Percentiles rank a stretch among this genome's conserved stretches.
phyloP scores from a whole-genome alignment of 305 asterid genomes.

The Ajuga reptans region DNA sequence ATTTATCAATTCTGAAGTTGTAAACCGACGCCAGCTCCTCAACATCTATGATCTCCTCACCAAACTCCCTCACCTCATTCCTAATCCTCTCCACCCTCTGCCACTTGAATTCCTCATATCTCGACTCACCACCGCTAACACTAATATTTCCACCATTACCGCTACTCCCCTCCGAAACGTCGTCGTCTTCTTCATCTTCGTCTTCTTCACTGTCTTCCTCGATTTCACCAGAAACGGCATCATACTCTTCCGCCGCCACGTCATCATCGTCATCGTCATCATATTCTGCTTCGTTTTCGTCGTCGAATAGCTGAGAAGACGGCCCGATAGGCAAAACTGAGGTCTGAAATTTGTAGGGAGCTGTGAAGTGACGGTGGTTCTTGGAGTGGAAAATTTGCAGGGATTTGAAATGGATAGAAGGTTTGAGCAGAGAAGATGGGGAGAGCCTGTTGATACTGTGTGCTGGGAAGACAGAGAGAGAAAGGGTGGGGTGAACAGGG shows the following conservation, averaged over 20 bases:
- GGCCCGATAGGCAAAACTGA: conserved; percentile 42
- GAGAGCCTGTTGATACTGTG: conserved; percentile 14
- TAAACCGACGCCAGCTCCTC: conserved; percentile 85
- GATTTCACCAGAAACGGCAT: conserved; percentile 30
- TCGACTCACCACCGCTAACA: conserved; percentile 25
- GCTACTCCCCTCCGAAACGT: conserved; percentile 19
- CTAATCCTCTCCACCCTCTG: conserved; percentile 85
- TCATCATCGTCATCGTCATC: conserved; percentile 57
- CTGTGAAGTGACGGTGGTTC: conserved; percentile 11
- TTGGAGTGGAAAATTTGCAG: conserved; percentile 25
- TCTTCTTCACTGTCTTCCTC: conserved; percentile 31
- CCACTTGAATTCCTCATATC: conserved; percentile 73
- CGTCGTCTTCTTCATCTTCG: conserved; percentile 42
- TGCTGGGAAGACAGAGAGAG: conserved; percentile 13
- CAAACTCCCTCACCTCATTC: conserved; percentile 81
- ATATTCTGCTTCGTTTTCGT: conserved; percentile 41
- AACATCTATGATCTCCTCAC: conserved; percentile 69
- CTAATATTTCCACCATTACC: conserved; percentile 7
- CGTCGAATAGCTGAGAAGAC: conserved; percentile 51
- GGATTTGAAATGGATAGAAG: conserved; percentile 28
- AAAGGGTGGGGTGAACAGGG: conserved; percentile 21
- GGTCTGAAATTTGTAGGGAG: conserved; percentile 36
- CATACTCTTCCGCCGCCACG: conserved; percentile 68
- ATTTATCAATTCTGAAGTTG: conserved; percentile 83
- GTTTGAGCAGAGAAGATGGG: conserved; percentile 28